Conservation (phyloP, 1,139 yeast species). For the Blastobotrys illinoisensis region DNA sequence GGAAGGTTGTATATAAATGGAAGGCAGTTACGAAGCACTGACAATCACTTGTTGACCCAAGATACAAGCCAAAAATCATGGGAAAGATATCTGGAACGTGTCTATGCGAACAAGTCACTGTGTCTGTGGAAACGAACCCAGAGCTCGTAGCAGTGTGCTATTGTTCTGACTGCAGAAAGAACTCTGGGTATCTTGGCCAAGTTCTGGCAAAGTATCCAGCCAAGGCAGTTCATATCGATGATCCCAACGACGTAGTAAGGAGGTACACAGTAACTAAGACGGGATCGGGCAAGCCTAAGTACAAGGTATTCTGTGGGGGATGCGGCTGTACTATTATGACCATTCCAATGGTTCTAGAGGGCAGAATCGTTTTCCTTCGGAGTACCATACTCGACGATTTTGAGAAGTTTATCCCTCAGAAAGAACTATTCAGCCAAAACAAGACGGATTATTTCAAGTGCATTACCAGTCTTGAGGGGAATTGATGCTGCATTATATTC, state of each 20-base stretch:
- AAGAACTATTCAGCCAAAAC: slow-evolving; percentile 8
- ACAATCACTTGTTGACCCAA: too few relatives aligned
- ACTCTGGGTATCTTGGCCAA: slow-evolving; percentile 30
- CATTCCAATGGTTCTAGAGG: slow-evolving; percentile 25
- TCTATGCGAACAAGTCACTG: slow-evolving; percentile 24
- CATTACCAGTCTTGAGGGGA: background rate
- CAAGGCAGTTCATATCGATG: slow-evolving; percentile 20
- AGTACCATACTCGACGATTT: slow-evolving; percentile 24
- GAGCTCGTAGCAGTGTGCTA: slow-evolving; percentile 21
- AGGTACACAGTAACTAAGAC: slow-evolving; percentile 22
- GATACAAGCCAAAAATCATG: too few relatives aligned
- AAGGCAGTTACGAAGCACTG: too few relatives aligned
- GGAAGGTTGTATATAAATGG: too few relatives aligned
- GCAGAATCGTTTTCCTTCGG: slow-evolving; percentile 24
- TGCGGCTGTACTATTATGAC: slow-evolving; percentile 30
- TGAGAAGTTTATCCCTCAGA: slow-evolving; percentile 7
- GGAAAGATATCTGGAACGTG: slow-evolving; percentile 20
- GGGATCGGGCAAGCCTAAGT: slow-evolving; percentile 27
- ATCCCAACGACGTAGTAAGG: slow-evolving; percentile 16
- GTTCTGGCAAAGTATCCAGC: slow-evolving; percentile 19
- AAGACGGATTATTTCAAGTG: slow-evolving; percentile 3
- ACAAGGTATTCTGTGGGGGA: slow-evolving; percentile 23
- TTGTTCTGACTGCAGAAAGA: slow-evolving; percentile 31
- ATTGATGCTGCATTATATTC: background rate
- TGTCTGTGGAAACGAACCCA: slow-evolving; percentile 20